A percentile compares a stretch with the other conserved stretches of the same genome.
These are phyloP conservation scores for Tolypocladium tropicale DNA, from an alignment of 2,329 filamentous ascomycete genomes.

Conservation along the genomic window DNA sequence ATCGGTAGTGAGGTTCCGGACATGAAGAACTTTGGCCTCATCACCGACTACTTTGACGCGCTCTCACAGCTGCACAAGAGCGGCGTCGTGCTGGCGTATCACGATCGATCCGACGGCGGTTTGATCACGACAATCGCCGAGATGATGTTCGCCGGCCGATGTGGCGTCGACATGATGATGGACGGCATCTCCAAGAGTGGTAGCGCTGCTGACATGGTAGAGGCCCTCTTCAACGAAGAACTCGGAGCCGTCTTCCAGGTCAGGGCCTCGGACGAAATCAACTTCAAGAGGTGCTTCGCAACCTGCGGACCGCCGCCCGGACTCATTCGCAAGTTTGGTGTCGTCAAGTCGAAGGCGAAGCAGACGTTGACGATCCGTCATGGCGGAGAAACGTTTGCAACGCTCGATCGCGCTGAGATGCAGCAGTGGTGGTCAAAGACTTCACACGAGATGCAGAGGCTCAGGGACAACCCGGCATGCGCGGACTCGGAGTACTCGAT, in stretches of 20 bases:
- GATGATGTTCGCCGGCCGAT: constrained; percentile 97
- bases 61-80: constrained; percentile 53
- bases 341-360: constrained; percentile 56
- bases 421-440: constrained; percentile 86
- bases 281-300: constrained; percentile 83
- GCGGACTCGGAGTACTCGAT: constrained; percentile 74
- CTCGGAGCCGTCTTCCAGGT: constrained; percentile 95
- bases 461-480: constrained; percentile 79
- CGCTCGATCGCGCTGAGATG: constrained; percentile 58
- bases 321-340: constrained; percentile 75
- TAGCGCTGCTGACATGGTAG: constrained; percentile 53
- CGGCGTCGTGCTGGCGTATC: constrained; percentile 73
- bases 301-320: constrained; percentile 77
- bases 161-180: constrained; percentile 75
- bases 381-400: constrained; percentile 56
- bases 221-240: constrained; percentile 90
- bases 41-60: constrained; percentile 89
- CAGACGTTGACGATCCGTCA: constrained; percentile 71
- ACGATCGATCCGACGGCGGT: constrained; percentile 89
- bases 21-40: constrained; percentile 67
- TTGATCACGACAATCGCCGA: constrained; percentile 83
- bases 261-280: constrained; percentile 69
- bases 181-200: constrained; percentile 59
- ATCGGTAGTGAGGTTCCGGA: constrained; percentile 80
- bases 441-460: constrained; percentile 81